Base-by-base conservation (phyloP, 352 stramenopile species). In the Saprolegnia diclina region DNA sequence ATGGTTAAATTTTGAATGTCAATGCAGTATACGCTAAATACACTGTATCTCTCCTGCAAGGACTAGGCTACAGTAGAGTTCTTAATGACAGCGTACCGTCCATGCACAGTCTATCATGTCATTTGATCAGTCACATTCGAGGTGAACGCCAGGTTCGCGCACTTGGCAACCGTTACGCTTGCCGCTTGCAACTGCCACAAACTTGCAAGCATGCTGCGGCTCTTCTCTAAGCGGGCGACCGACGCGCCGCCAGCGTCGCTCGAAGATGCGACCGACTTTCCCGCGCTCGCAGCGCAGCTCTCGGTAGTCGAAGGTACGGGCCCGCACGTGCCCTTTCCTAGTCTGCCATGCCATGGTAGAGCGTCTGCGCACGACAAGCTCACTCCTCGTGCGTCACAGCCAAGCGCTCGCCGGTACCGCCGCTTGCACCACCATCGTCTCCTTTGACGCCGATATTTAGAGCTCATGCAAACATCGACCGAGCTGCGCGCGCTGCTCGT, bases 341-440 rank as follows among this genome's bases (percentile, higher is more conserved):
- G 6, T 4, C 44, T 4, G 19, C 9, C 7, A 10, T 32, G 4
- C 54, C 35, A 13, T 7, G 4, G 13, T 59, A 87, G 80, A 72
- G 24, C 68, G 72, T 0, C 37, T 87, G 19, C 80, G 79, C 35
- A 70, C 72, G 46, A 74, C 68, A 53, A 75, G 79, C 66, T 83
- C 77, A 61, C 72, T 77, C 42, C 67, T 86, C 6, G 82, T 79
- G 29, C 79, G 78, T 24, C 80, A 89, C 54, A 83, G 78, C 56
- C 74, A 87, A 65, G 79, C 77, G 22, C 81, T 87, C 67, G 76
- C 73, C 61, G 80, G 80, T 87, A 75, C n/a, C 26, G 21, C 40
- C 19, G 19, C 14, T 35, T 5, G 29, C 29, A 35, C 29, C 29
- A 5, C 29, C 29, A 42, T 21, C 19, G 11, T 59, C 13, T 24